Percentiles rank a stretch among this genome's conserved stretches.
These are phyloP conservation scores for Aspergillus proliferans DNA, from an alignment of 2,329 filamentous ascomycete species.

Conservation along the genomic window DNA sequence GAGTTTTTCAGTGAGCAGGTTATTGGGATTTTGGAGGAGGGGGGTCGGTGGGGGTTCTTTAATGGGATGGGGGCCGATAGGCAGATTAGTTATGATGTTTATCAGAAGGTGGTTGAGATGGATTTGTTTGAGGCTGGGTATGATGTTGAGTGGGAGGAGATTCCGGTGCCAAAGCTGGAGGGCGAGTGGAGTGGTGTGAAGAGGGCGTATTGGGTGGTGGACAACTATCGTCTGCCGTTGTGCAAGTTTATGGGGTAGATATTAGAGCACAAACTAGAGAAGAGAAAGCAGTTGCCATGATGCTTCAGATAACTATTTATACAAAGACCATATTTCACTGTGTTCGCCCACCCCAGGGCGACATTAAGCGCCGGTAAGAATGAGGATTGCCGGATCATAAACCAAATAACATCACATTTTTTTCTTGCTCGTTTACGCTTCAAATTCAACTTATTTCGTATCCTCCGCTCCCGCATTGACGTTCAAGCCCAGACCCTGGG, in stretches of 20 bases:
- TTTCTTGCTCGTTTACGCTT: neutral
- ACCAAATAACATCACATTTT: conserved; percentile 1
- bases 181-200: conserved; percentile 84
- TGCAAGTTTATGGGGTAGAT: conserved; percentile 33
- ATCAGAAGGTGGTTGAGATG: conserved; percentile 85
- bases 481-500: conserved; percentile 85
- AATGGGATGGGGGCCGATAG: conserved; percentile 83
- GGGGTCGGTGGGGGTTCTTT: conserved; percentile 57
- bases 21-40: conserved; percentile 61
- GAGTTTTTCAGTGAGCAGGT: conserved; percentile 85
- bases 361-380: conserved; percentile 16
- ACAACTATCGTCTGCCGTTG: conserved; percentile 45
- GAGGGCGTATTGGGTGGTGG: conserved; percentile 82
- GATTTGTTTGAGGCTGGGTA: conserved; percentile 83
- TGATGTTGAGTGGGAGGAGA: conserved; percentile 78
- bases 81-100: conserved; percentile 92
- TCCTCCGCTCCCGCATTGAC: conserved; percentile 47
- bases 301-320: conserved; percentile 32
- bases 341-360: conserved; percentile 10
- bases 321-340: conserved; percentile 22
- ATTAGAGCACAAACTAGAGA: conserved; percentile 15
- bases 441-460: conserved; percentile 22
- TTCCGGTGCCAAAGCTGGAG: conserved; percentile 66
- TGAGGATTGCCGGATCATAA: conserved; percentile 3
- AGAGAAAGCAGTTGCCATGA: conserved; percentile 25